Evolutionary conservation across 2,329 filamentous ascomycete genomes (phyloP), one percentile per base, ranked within the genome.

Genomic region (Clonostachys solani): DNA sequence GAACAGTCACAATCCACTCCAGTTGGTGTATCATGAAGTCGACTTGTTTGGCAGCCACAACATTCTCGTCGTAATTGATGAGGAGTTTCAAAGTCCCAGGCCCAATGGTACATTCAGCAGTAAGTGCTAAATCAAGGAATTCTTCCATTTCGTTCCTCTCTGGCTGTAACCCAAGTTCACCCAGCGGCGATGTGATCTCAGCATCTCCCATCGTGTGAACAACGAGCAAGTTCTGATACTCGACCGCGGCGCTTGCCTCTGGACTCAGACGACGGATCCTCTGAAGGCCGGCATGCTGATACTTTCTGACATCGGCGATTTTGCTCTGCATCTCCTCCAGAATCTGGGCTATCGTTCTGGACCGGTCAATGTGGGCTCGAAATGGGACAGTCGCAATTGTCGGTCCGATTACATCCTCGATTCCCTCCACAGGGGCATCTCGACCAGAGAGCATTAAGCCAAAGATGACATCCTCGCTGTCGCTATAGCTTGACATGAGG

Each of bases 61-160:
- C n/a, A n/a, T 36, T 36, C n/a, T 36, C 34, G 34, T 36, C 34
- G 34, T 36, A 36, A 10, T 36, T 10, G n/a, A n/a, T n/a, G 10
- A 36, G 10, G n/a, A 36, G n/a, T 10, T n/a, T n/a, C 10, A 36
- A 10, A 70, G 70, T 47, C 73, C 10, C 10, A n/a, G 10, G 10
- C n/a, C 34, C 34, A n/a, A n/a, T 10, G n/a, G 34, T 36, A n/a
- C 34, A 36, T 36, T 36, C 34, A 10, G n/a, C 10, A n/a, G n/a
- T n/a, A 36, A 36, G 10, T n/a, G 34, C 10, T 10, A 10, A 36
- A n/a, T 70, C 68, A 68, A 73, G 3, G 71, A 69, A 43, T 67
- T 55, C 33, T 73, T 62, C 16, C 71, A 70, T n/a, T n/a, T n/a
- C n/a, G n/a, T n/a, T n/a, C n/a, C n/a, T n/a, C n/a, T n/a, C n/a